Conservation (phyloP, 768 basidiomycete species). For the Lepiota brunneoincarnata region DNA sequence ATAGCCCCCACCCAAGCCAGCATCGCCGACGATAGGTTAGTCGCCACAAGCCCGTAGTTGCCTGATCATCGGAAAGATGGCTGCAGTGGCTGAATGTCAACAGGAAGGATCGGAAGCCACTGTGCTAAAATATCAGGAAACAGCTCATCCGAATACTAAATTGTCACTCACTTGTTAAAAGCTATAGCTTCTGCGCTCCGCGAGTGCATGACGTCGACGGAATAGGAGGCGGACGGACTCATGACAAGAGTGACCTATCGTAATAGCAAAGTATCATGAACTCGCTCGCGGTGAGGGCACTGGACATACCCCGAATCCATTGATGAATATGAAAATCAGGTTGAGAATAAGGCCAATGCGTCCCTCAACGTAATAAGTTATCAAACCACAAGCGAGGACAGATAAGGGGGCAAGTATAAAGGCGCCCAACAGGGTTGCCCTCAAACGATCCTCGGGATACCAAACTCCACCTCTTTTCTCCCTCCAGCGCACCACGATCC, state of each 20-base stretch:
- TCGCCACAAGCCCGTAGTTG: slow-evolving; percentile 44
- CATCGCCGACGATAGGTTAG: slow-evolving; percentile 43
- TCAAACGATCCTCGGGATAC: slow-evolving; percentile 69
- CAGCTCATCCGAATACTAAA: not conserved
- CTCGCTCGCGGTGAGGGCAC: not conserved
- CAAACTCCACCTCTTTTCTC: slow-evolving; percentile 48
- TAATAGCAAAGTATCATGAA: not conserved
- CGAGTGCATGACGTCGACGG: slow-evolving; percentile 56
- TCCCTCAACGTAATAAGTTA: slow-evolving; percentile 48
- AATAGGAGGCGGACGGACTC: slow-evolving; percentile 53
- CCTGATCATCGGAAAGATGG: slow-evolving; percentile 55
- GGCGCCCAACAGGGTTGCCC: slow-evolving; percentile 45
- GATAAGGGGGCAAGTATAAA: slow-evolving; percentile 51
- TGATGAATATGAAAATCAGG: slow-evolving; percentile 56
- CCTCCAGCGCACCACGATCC: slow-evolving; percentile 47
- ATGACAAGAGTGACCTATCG: slow-evolving; percentile 54
- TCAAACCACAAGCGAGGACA: slow-evolving; percentile 43
- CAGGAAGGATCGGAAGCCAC: slow-evolving; percentile 45
- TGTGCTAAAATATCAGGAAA: slow-evolving; percentile 18
- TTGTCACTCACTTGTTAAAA: slow-evolving; percentile 42
- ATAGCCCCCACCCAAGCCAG: slow-evolving; percentile 47
- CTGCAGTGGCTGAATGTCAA: slow-evolving; percentile 39
- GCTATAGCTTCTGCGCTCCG: slow-evolving; percentile 66
- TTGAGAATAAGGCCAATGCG: slow-evolving; percentile 45
- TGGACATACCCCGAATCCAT: slow-evolving; percentile 59